Base-by-base conservation (phyloP, 2,329 filamentous ascomycete species). In the Xylariaceae sp. region DNA sequence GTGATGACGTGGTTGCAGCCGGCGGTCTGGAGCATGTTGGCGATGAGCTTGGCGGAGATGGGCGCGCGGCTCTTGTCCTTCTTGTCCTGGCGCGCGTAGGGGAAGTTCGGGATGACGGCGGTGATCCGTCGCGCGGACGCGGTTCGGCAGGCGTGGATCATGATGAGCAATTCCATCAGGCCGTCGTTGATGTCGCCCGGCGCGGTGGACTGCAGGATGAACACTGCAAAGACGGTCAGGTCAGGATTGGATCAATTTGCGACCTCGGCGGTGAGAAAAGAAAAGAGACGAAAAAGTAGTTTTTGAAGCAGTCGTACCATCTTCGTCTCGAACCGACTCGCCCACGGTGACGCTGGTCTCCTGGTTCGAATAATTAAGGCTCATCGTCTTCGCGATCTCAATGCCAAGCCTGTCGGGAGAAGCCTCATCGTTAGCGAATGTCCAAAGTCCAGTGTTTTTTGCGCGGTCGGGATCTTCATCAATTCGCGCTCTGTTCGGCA, bases 121-220 rank as follows among this genome's bases (percentile, higher is more conserved):
- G 93, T 97, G 77, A 98, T 96, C 63, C 93, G 90, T 63, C 93
- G 87, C 12, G 93, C 93, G 44, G 77, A 80, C 37, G 81, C 81
- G 29, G 79, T 82, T 43, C 79, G 78, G 81, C 93, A 97, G 62
- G 93, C 93, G 72, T 96, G 96, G 75, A 97, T 96, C 88, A 97
- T 96, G 77, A 98, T 97, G 65, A 98, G 84, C 40, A 98, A 85
- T 77, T 99, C 93, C 93, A 99, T 98, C 57, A 99, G 84, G 48
- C 92, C 92, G 74, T 98, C 93, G 77, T 99, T 99, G 79, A 98
- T 96, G 72, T 97, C 93, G 73, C 93, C 93, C 1, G 93, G 93
- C 41, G 90, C 89, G 46, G 95, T 96, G 20, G 93, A 96, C 77
- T 98, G 93, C 58, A 98, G 82, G 68, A 98, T 96, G 79, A 97